phyloP scores from a whole-genome alignment of 768 basidiomycete species.

The Rhizopogon sp. region DNA sequence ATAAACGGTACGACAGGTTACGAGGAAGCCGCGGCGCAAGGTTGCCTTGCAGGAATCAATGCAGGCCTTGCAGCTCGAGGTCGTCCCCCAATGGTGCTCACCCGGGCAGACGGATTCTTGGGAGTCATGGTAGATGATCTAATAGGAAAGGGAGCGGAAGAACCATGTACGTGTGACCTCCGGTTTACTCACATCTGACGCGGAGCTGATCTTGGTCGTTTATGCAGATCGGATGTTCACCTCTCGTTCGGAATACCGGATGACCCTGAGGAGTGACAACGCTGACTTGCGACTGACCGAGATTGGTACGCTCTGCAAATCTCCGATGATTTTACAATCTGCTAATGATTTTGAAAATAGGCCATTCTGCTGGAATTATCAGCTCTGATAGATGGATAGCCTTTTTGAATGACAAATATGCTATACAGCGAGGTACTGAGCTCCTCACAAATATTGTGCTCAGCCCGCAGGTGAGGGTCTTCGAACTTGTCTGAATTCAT shows the following conservation, averaged over 20 bases:
- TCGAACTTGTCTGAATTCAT: neutral
- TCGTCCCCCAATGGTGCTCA: constrained; percentile 55
- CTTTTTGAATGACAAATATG: constrained; percentile 28
- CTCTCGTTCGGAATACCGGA: constrained; percentile 83
- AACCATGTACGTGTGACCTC: constrained; percentile 62
- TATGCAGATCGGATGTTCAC: constrained; percentile 87
- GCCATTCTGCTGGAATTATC: constrained; percentile 37
- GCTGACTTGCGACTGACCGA: constrained; percentile 80
- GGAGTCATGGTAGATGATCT: constrained; percentile 94
- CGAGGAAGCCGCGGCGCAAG: constrained; percentile 92
- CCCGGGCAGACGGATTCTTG: constrained; percentile 81
- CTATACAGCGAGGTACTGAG: constrained; percentile 29
- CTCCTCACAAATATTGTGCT: constrained; percentile 28
- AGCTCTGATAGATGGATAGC: constrained; percentile 38
- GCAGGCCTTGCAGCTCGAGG: constrained; percentile 66
- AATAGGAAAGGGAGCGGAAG: constrained; percentile 82
- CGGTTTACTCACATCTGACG: neutral
- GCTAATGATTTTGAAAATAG: constrained; percentile 17
- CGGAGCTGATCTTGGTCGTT: neutral
- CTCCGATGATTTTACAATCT: neutral
- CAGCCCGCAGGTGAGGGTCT: constrained; percentile 37
- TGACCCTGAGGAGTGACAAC: constrained; percentile 85
- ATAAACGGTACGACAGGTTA: constrained; percentile 94
- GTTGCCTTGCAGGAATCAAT: constrained; percentile 83
- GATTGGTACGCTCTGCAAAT: constrained; percentile 42